Evolutionary conservation across 2,329 filamentous ascomycete genomes (phyloP).

Genomic region (Ophiocordyceps camponoti-floridani): DNA sequence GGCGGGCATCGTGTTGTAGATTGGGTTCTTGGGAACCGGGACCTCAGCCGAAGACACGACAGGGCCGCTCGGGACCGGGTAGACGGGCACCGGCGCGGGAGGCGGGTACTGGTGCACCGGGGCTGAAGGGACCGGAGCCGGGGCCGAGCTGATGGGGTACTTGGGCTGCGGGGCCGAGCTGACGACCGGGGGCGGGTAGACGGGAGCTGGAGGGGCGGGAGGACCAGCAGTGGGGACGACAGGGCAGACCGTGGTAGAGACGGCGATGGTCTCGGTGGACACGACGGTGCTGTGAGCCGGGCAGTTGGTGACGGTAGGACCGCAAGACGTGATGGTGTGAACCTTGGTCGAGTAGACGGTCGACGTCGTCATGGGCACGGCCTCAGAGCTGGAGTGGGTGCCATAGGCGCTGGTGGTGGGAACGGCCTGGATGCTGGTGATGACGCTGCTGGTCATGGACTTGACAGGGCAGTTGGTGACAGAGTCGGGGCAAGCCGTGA

Average conservation of each 20-base stretch:
- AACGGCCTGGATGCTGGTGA: conserved; percentile 12
- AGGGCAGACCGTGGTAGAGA: conserved; percentile 22
- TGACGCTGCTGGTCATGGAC: conserved; percentile 18
- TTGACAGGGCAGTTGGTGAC: conserved; percentile 42
- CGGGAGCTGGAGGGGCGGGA: background rate
- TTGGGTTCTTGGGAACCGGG: background rate
- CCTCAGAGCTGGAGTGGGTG: background rate
- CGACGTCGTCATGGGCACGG: conserved; percentile 25
- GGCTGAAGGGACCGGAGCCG: background rate
- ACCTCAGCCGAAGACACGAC: background rate
- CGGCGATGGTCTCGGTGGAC: conserved; percentile 17
- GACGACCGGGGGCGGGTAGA: background rate
- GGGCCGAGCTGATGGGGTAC: background rate
- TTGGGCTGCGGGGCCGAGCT: background rate
- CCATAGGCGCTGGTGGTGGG: background rate
- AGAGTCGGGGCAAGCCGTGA: conserved; percentile 40
- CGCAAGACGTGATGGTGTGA: conserved; percentile 45
- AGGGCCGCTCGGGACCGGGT: background rate
- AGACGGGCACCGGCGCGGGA: background rate
- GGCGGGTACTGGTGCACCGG: background rate
- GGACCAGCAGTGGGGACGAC: conserved; percentile 4
- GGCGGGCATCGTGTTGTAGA: background rate
- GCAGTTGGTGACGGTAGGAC: conserved; percentile 44
- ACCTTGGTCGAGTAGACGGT: conserved; percentile 40
- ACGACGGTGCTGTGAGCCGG: conserved; percentile 21